Evolutionary conservation across 140 eudicot genomes (phyloP).

Genomic region (Ambrosia hybrid): DNA sequence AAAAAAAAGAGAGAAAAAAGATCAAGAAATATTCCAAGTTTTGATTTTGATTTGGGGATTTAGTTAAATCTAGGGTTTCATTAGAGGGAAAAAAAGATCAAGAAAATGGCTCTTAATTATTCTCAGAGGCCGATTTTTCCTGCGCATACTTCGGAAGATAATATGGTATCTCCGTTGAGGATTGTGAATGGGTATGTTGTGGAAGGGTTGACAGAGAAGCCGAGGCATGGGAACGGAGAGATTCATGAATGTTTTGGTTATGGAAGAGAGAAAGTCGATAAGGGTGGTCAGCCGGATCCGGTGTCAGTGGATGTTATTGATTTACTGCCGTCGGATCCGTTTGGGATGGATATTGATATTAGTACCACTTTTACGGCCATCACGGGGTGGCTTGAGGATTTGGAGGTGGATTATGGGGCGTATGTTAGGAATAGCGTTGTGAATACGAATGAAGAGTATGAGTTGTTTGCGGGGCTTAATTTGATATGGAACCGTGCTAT

Average conservation of each 20-base stretch:
- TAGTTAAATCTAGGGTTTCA: conserved; percentile 32
- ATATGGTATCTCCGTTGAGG: conserved; percentile 55
- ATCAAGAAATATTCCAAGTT: neutral
- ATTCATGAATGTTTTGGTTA: conserved; percentile 39
- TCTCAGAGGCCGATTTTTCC: conserved; percentile 67
- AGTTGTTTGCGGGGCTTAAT: conserved; percentile 55
- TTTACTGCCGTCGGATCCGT: conserved; percentile 85
- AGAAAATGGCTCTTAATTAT: conserved; percentile 82
- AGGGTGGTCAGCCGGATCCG: conserved; percentile 43
- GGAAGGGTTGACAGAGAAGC: conserved; percentile 50
- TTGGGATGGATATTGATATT: conserved; percentile 82
- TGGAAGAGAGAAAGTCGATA: conserved; percentile 51
- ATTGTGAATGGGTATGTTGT: conserved; percentile 52
- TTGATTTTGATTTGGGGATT: conserved; percentile 26
- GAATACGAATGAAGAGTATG: conserved; percentile 41
- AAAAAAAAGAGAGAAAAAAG: conserved; percentile 14
- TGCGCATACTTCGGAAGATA: conserved; percentile 56
- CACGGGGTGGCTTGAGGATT: conserved; percentile 77
- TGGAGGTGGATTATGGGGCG: conserved; percentile 58
- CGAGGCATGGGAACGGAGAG: conserved; percentile 37
- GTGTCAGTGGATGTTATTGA: conserved; percentile 61
- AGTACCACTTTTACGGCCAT: conserved; percentile 70
- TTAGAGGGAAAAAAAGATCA: neutral
- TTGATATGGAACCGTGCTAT: conserved; percentile 50
- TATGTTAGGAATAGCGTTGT: conserved; percentile 33